phyloP scores from a whole-genome alignment of 305 asterid species.

The Withania somnifera region DNA sequence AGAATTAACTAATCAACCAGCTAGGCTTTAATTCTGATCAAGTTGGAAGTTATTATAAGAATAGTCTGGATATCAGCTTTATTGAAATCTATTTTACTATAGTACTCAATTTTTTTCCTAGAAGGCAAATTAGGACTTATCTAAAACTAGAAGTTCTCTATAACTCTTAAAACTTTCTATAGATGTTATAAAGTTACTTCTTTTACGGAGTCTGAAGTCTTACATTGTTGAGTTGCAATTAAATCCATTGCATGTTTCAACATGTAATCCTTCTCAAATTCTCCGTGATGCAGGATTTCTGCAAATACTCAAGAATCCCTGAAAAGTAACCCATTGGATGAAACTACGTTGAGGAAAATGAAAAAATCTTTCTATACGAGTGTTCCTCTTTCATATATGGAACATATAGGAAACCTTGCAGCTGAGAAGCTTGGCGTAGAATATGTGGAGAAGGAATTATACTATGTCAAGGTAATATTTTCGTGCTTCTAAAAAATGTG shows the following conservation, averaged over 20 bases:
- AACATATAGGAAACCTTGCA: constrained; percentile 15
- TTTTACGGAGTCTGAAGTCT: background rate
- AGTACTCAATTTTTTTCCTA: background rate
- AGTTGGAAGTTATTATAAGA: background rate
- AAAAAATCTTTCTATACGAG: constrained; percentile 24
- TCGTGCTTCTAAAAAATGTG: background rate
- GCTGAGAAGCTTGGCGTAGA: constrained; percentile 14
- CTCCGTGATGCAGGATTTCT: constrained; percentile 21
- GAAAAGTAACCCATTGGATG: constrained; percentile 11
- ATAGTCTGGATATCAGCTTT: background rate
- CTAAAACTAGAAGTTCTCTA: background rate
- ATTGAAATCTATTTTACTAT: background rate
- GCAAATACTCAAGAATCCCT: constrained; percentile 15
- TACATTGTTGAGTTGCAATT: background rate
- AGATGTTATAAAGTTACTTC: background rate
- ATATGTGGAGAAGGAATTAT: constrained; percentile 28
- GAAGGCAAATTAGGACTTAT: background rate
- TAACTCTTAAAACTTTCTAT: background rate
- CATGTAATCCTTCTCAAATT: background rate
- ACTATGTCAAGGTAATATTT: constrained; percentile 26
- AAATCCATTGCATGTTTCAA: background rate
- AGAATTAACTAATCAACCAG: background rate
- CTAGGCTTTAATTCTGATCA: background rate
- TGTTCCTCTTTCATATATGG: constrained; percentile 24
- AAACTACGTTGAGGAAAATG: constrained; percentile 15